Base-by-base conservation (phyloP, 176 grass and related monocot species). In the Musa acuminata region DNA sequence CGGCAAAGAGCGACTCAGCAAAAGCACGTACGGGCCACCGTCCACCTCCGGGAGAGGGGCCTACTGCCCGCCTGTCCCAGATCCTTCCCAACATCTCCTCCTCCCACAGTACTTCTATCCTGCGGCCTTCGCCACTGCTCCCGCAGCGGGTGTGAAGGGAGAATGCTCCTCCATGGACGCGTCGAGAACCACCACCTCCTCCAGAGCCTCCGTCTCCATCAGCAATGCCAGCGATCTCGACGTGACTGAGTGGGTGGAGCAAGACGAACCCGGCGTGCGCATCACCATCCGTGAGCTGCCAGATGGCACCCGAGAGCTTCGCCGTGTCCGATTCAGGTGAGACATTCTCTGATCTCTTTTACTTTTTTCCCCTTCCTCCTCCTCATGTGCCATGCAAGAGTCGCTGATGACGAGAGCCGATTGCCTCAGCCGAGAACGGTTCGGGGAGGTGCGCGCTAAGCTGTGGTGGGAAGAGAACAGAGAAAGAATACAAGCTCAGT, bases 401-500 rank as follows among this genome's bases (percentile, higher is more conserved):
- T 27, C 57, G 1, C 59, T 19, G 3, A 1, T 27, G 25, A 2
- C 12, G 16, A 43, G 3, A 43, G 72, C 2, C 2, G 43, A 74
- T 35, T 26, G 57, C 13, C 80, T 84, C 84, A 92, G 90, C 73
- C 90, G 86, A 57, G 90, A 89, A 80, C 89, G 79, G 82, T 92
- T 92, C 14, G 90, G 86, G 0, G 90, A 92, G 82, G 81, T 86
- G 60, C 88, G 88, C 29, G 90, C 90, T 0, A 92, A 92, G 81
- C 81, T 89, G 55, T 92, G 90, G 86, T 92, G 90, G 90, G 90
- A 92, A 87, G 79, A 89, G 82, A 92, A 92, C 84, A 92, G 85
- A 82, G 90, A 92, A 79, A 92, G 90, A 64, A 89, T 92, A 84
- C 84, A 92, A 67, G 22, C 72, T 0, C 90, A 92, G 75, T 89